Evolutionary conservation across 805 yeast genomes (phyloP), one percentile per base, ranked within the genome.

Genomic region (Torulaspora indica): DNA sequence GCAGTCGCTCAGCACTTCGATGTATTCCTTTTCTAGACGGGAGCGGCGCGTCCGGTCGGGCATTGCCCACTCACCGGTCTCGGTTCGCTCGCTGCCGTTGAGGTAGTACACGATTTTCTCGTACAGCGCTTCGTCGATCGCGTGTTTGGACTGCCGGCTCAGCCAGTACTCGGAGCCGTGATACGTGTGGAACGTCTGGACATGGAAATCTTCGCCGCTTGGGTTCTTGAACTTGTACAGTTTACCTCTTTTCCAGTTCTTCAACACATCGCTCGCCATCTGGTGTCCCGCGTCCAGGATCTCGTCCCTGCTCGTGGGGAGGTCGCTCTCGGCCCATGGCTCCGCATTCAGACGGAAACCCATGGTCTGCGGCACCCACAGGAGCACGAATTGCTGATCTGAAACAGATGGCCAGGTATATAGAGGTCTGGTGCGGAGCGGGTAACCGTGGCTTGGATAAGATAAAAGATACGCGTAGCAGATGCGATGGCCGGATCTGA

Each of bases 151-250:
- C 5, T 51, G 52, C 15, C 73, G 57, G 5, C 67, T 53, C 22
- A 67, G 45, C 73, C 73, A 69, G 40, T 55, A 60, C 14, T 68
- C 72, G 1, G 48, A 45, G 10, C 51, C 57, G 5, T 53, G 45
- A 2, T 55, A 54, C 2, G 60, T 53, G 27, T 57, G 49, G 46
- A 61, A 67, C 0, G 69, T 64, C n/a, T 63, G 62, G 18, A 66
- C 70, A 2, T 51, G 47, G 24, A 58, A 57, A 23, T 53, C 53
- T 12, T 41, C 43, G 6, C 60, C 58, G 22, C 58, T 60, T 5
- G 54, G 42, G 3, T 57, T 45, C 22, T 57, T 55, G 38, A 58
- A 64, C 15, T 50, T 47, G 47, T 63, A 67, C 2, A 56, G 50
- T 49, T 65, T 66, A 40, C 63, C 63, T 47, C 56, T 54, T 47